Percentiles rank a stretch among this genome's conserved stretches.
Evolutionary conservation across 768 basidiomycete genomes (phyloP).

Genomic region (Mrakia hoshinonis): DNA sequence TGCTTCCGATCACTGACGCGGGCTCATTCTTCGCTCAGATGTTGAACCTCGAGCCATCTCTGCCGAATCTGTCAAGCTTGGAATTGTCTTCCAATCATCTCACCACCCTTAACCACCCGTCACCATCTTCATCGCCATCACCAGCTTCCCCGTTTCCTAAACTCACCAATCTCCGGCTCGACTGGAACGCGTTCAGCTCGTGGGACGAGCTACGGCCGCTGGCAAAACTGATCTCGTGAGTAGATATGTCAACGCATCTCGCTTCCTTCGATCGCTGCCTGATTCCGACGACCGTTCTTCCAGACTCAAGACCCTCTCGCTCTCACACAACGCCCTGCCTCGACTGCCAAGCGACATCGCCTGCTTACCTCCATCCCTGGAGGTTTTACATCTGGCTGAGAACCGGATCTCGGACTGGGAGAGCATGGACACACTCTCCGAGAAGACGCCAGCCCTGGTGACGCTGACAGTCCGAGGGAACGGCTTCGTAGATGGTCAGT

Average conservation of each 20-base stretch:
- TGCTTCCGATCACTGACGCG: neutral
- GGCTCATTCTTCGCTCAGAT: neutral
- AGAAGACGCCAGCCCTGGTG: neutral
- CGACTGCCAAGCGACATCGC: neutral
- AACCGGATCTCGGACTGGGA: constrained; percentile 20
- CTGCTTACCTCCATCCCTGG: neutral
- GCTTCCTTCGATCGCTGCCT: neutral
- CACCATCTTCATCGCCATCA: neutral
- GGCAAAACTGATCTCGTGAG: neutral
- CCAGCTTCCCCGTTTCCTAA: constrained; percentile 5
- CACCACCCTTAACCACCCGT: neutral
- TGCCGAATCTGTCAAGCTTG: neutral
- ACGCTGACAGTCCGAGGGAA: constrained; percentile 14
- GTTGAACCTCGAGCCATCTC: constrained; percentile 7
- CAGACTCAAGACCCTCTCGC: constrained; percentile 13
- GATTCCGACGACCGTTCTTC: neutral
- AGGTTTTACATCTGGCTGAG: constrained; percentile 7
- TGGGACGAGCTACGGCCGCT: constrained; percentile 15
- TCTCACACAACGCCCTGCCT: constrained; percentile 19
- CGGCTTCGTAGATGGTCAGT: neutral
- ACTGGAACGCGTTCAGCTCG: constrained; percentile 22
- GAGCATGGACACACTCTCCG: neutral
- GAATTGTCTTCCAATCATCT: constrained; percentile 19
- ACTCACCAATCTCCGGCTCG: constrained; percentile 16
- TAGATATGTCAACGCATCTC: neutral